These are phyloP conservation scores for Beverwykella pulmonaria DNA, from an alignment of 495 filamentous ascomycete genomes.

Conservation along the genomic window DNA sequence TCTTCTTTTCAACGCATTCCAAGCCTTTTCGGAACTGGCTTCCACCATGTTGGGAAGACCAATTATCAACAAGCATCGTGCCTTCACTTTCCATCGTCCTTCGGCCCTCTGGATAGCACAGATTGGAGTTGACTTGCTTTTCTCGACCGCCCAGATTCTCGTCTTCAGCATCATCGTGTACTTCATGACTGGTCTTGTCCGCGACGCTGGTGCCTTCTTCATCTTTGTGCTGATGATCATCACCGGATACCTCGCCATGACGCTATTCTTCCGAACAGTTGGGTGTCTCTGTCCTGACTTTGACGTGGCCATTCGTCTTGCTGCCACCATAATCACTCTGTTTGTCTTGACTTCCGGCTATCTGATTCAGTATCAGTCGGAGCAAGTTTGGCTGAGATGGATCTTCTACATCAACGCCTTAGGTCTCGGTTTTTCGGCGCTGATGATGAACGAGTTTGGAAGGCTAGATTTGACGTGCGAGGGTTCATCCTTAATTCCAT, in stretches of 20 bases:
- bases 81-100: slow-evolving; percentile 77
- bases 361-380: slow-evolving; percentile 69
- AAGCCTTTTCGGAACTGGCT: slow-evolving; percentile 73
- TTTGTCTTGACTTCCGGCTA: slow-evolving; percentile 81
- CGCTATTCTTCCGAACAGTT: slow-evolving; percentile 76
- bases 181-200: slow-evolving; percentile 72
- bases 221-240: slow-evolving; percentile 73
- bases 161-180: slow-evolving; percentile 77
- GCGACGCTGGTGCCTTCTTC: slow-evolving; percentile 74
- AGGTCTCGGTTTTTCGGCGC: slow-evolving; percentile 56
- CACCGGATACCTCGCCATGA: slow-evolving; percentile 73
- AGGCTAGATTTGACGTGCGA: slow-evolving; percentile 65
- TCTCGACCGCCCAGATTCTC: slow-evolving; percentile 66
- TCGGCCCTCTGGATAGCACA: slow-evolving; percentile 80
- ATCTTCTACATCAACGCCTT: slow-evolving; percentile 61
- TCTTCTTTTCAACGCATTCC: slow-evolving; percentile 78
- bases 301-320: slow-evolving; percentile 76
- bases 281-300: slow-evolving; percentile 81
- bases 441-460: slow-evolving; percentile 86
- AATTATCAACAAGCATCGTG: slow-evolving; percentile 77
- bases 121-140: slow-evolving; percentile 75
- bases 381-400: slow-evolving; percentile 77
- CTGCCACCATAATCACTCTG: slow-evolving; percentile 72
- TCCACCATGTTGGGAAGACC: slow-evolving; percentile 72
- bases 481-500: slow-evolving; percentile 64